Conservation (phyloP, 768 basidiomycete genomes). For the Pleurotus giganteus region DNA sequence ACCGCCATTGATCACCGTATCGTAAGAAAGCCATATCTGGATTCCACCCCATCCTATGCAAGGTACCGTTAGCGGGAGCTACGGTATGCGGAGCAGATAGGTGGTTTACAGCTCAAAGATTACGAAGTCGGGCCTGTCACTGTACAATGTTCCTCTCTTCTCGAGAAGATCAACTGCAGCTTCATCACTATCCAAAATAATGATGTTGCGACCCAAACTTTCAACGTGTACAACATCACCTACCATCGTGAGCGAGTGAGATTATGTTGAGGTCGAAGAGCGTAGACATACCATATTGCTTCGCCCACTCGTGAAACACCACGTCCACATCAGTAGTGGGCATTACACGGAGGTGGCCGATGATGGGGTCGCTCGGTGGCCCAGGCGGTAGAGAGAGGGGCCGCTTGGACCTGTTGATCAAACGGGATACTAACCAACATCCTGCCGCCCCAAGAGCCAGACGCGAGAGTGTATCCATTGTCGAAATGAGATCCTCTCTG, state of each 20-base stretch:
- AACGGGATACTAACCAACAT: too few species aligned
- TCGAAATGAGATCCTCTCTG: too few species aligned
- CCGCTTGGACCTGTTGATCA: too few species aligned
- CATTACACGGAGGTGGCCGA: slow-evolving; percentile 24
- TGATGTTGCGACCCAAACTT: slow-evolving; percentile 22
- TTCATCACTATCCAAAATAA: slow-evolving; percentile 19
- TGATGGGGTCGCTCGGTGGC: slow-evolving; percentile 25
- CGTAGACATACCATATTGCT: slow-evolving; percentile 19
- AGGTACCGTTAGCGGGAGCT: too few species aligned
- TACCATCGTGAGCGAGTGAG: background rate
- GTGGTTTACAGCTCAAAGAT: slow-evolving; percentile 1
- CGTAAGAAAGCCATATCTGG: slow-evolving; percentile 17
- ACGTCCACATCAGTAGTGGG: slow-evolving; percentile 16
- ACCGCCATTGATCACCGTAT: slow-evolving; percentile 21
- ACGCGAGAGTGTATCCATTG: too few species aligned
- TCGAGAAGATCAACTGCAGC: slow-evolving; percentile 20
- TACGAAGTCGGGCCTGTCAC: slow-evolving; percentile 11
- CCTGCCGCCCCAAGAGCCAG: too few species aligned
- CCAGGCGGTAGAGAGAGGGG: slow-evolving; percentile 19
- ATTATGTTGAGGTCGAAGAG: background rate
- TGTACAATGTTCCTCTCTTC: slow-evolving; percentile 16
- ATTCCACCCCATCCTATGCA: slow-evolving; percentile 15
- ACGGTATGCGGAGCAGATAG: too few species aligned
- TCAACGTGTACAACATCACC: slow-evolving; percentile 18
- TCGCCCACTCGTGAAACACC: slow-evolving; percentile 20